Evolutionary conservation across 108 stramenopile species (phyloP), one percentile per base, ranked within the genome.

Genomic region (Phaeodactylum tricornutum): DNA sequence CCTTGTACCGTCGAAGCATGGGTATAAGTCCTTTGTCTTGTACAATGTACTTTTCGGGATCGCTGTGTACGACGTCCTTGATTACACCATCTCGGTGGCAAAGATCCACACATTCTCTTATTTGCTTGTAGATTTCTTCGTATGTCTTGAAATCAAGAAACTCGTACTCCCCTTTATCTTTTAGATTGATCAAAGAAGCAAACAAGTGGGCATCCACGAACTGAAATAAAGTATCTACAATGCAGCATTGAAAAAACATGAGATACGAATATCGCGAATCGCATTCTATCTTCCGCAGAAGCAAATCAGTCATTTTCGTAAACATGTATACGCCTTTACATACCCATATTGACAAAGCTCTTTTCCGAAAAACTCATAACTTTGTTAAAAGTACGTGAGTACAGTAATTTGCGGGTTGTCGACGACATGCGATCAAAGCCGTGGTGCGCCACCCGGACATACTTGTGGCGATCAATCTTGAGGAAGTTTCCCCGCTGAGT

Each of bases 41-140:
- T 1, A 95, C 78, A 55, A 97, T 72, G 62, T 95, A 97, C 43
- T 69, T 71, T 38, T 62, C 75, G 2, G 92, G 93, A 69, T 92
- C 66, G 8, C 57, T 46, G 6, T 84, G 84, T 14, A 93, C 92
- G 43, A 84, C 79, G 63, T 96, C 92, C 64, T 97, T 97, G 50
- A 97, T 97, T 45, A 89, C 91, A 25, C 96, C 96, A 69, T 97
- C 96, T 20, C 94, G 71, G 56, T 97, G 96, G 53, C 96, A 97
- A 19, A 97, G 53, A 57, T 97, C 96, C 0, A 97, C 94, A 57
- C 84, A 81, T 44, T 82, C 77, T 36, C 94, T 65, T 15, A 95
- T 80, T 32, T 97, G 72, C 15, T 64, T 41, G 53, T 87, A 96
- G 32, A 94, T 84, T 54, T 87, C 76, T 43, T 77, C 84, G 59